Evolutionary conservation across 2,329 filamentous ascomycete species (phyloP), one percentile per base, ranked within the genome.

Genomic region (Anisogramma anomala): DNA sequence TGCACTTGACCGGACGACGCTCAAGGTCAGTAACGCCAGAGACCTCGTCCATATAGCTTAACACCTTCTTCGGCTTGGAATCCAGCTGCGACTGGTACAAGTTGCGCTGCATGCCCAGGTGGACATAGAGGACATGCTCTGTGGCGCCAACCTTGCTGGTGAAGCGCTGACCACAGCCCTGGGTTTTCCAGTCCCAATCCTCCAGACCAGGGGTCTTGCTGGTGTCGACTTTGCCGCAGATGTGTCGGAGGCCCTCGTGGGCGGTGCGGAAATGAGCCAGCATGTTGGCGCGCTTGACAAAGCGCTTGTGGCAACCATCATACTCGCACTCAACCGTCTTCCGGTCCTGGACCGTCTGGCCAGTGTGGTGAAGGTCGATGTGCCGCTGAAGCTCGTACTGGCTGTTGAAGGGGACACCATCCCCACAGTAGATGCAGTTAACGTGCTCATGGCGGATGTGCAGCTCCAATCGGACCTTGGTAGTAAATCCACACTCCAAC

Each of bases 211-310:
- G n/a, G 65, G 69, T 4, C 31, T 62, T 57, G 7, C 63, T 65
- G 1, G 87, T 63, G 50, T 82, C 75, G 9, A 77, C 72, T 35
- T 79, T 63, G 13, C 84, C 84, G 54, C 89, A 95, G n/a, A 84
- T 67, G 54, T 84, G 95, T 8, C 78, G 77, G 49, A 78, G 66
- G 14, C 84, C 81, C 49, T 86, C 72, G 55, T 95, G 89, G 0
- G 81, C 79, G 9, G 75, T 79, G 43, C 81, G 79, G 41, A 89
- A 68, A 55, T 96, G 89, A 0, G 79, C 75, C 13, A 80, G 83
- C 38, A 94, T 69, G 52, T 94, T 95, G n/a, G 82, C 81, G 47
- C 74, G 77, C 55, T 82, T 84, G 14, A 84, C 88, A 60, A 95
- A 95, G 40, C 69, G 75, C 54, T 84, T 84, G 41, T 65, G 68